Conservation (phyloP, 768 basidiomycete species). For the Serendipita sp. region DNA sequence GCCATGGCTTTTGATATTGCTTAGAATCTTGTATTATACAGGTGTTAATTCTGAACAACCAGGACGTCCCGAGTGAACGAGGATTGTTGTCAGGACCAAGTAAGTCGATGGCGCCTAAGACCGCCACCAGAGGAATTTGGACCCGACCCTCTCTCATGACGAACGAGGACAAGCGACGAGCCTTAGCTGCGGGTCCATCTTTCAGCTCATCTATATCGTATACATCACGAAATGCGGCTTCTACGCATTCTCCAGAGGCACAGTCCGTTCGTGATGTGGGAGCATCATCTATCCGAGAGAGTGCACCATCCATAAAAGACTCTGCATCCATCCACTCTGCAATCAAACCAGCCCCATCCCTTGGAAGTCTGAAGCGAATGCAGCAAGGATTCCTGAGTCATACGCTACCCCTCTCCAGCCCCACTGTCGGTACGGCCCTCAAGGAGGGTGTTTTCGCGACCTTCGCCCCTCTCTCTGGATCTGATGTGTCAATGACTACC, state of each 20-base stretch:
- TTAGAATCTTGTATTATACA: too few species aligned
- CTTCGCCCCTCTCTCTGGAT: background rate
- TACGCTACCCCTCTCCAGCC: background rate
- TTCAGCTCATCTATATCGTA: background rate
- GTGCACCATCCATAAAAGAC: background rate
- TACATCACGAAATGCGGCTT: background rate
- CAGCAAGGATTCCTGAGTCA: background rate
- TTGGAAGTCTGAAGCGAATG: background rate
- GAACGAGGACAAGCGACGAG: background rate
- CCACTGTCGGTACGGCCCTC: background rate
- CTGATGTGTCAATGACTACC: background rate
- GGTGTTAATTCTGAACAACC: too few species aligned
- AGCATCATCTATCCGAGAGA: background rate
- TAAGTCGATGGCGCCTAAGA: too few species aligned
- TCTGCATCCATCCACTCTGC: background rate
- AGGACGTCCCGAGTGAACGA: too few species aligned
- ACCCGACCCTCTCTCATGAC: background rate
- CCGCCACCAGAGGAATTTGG: too few species aligned
- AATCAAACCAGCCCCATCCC: background rate
- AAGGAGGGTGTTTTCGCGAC: background rate
- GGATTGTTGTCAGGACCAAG: too few species aligned
- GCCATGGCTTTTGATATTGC: too few species aligned
- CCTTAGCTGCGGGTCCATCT: background rate
- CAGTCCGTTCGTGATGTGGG: background rate
- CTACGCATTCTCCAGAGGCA: background rate